Base-by-base conservation (phyloP, 495 filamentous ascomycete species). In the Apodospora peruviana region DNA sequence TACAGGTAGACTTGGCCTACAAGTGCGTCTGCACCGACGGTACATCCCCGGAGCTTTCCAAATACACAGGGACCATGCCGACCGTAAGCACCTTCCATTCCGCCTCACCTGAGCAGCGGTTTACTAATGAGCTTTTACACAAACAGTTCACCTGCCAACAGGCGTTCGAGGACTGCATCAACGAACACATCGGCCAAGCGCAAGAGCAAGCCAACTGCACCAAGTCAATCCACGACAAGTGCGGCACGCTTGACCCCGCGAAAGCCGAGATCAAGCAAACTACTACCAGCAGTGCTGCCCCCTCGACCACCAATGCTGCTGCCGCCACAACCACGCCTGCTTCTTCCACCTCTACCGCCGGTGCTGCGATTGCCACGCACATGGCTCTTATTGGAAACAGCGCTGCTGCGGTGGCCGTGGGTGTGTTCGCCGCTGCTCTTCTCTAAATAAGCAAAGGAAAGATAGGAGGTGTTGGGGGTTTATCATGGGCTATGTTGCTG, bases 1-100 rank as follows among this genome's bases (percentile, higher is more conserved):
- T n/a, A n/a, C n/a, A n/a, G n/a, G n/a, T 43, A 69, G 66, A 37
- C 18, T n/a, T 57, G 56, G 16, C 43, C 67, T 70, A 52, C 55
- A 23, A 21, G 17, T 70, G 67, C 57, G 51, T 41, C 1, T 70
- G 67, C 66, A 17, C n/a, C 17, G 62, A 68, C 43, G 58, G 53
- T 49, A 43, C 57, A 8, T 57, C 67, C 12, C 67, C 67, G 3
- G 64, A 53, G 29, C 66, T 70, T 14, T 48, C 66, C 43, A 60
- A 69, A 43, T 70, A 69, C 56, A 56, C 29, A 20, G 58, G 67
- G 58, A 61, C 64, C 29, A 58, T 70, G 32, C 64, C 64, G 18
- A 63, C 57, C 14, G 65, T 68, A 40, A 48, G 65, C 52, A 10
- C 20, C 22, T 34, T 18, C 12, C 23, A n/a, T 46, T 46, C 18